Evolutionary conservation across 1,284 basidiomycete species (phyloP).

Genomic region (Leucoagaricus sp.): DNA sequence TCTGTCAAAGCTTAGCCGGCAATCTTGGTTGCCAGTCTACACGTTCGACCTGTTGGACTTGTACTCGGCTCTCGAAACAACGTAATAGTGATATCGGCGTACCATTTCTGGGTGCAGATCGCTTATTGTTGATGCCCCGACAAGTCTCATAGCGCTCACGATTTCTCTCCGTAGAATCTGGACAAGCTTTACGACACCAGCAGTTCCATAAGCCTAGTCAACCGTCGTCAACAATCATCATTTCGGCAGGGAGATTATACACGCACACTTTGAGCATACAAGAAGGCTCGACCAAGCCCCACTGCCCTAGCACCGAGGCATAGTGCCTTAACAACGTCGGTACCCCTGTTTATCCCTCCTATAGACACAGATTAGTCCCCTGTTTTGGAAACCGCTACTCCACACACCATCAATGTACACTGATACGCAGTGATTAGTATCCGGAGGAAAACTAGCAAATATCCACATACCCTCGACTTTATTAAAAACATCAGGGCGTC

Average conservation of each 20-base stretch:
- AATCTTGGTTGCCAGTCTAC: constrained; percentile 63
- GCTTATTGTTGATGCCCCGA: constrained; percentile 72
- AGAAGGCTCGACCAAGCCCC: constrained; percentile 86
- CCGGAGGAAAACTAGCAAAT: neutral
- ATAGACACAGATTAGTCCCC: constrained; percentile 1
- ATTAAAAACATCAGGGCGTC: constrained; percentile 76
- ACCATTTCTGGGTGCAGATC: constrained; percentile 85
- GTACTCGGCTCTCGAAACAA: neutral
- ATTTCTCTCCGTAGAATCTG: constrained; percentile 84
- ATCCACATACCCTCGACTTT: constrained; percentile 58
- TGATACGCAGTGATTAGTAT: constrained; percentile 23
- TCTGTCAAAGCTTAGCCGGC: constrained; percentile 41
- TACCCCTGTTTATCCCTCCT: constrained; percentile 82
- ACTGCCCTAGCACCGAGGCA: constrained; percentile 91
- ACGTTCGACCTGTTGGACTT: constrained; percentile 50
- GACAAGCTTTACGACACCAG: constrained; percentile 77
- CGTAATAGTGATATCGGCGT: constrained; percentile 19
- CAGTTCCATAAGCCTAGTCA: constrained; percentile 75
- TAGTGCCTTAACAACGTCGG: constrained; percentile 89
- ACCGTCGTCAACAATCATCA: neutral
- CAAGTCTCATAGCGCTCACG: constrained; percentile 73
- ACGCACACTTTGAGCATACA: constrained; percentile 86
- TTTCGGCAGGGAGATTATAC: neutral
- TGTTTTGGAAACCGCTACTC: neutral
- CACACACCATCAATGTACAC: constrained; percentile 82